Percentiles rank a stretch among this genome's conserved stretches.
Evolutionary conservation across 2,329 filamentous ascomycete genomes (phyloP).

Genomic region (Lasiodiplodia hormozganensis): DNA sequence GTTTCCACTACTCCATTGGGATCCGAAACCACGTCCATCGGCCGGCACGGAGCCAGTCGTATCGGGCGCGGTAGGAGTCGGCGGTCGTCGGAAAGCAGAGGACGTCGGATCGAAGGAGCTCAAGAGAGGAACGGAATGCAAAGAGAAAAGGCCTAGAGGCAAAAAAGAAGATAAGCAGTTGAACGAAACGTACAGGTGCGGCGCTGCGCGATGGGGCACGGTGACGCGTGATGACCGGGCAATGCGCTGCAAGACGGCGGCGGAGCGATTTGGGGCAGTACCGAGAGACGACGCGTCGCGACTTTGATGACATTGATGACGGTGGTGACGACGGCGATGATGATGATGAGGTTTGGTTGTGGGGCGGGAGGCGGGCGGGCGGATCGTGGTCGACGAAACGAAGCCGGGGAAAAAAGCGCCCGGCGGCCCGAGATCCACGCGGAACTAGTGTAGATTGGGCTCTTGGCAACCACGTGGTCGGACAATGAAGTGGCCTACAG

Average conservation of each 20-base stretch:
- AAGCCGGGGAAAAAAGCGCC: no score
- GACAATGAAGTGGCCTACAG: no score
- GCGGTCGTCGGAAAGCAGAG: conserved; percentile 2
- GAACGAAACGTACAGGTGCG: conserved; percentile 1
- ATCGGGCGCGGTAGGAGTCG: not conserved
- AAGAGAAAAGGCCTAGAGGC: not conserved
- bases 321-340: not conserved
- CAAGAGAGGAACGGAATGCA: not conserved
- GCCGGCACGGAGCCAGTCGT: not conserved
- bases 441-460: no score
- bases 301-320: conserved; percentile 5
- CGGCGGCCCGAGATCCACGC: no score
- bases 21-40: not conserved
- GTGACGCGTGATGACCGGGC: no score
- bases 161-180: not conserved
- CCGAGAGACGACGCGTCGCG: conserved; percentile 2
- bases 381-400: no score
- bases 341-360: not conserved
- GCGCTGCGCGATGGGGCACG: no score
- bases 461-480: no score
- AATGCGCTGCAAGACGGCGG: no score
- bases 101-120: not conserved
- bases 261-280: not conserved
- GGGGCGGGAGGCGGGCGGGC: no score
- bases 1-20: not conserved